Percentiles rank a stretch among this genome's conserved stretches.
Conservation (phyloP, 2,329 filamentous ascomycete species). For the Botrytis deweyae region DNA sequence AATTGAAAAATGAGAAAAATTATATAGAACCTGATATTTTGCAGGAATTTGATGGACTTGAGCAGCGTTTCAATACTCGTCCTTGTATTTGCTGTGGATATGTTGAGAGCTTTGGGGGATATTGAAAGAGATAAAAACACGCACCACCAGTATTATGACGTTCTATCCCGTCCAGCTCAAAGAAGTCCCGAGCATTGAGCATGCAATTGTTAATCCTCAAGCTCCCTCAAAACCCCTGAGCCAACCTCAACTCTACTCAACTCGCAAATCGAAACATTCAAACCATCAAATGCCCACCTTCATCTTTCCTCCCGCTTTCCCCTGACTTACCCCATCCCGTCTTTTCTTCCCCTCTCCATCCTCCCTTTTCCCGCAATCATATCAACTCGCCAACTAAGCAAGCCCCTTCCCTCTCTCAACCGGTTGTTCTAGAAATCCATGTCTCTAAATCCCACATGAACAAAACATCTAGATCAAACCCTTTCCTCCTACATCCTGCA, state of each 20-base stretch:
- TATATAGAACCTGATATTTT: neutral
- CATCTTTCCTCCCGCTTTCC: neutral
- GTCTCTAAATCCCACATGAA: too few relatives aligned
- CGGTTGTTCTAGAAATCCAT: neutral
- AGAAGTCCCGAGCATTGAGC: neutral
- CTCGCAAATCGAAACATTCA: neutral
- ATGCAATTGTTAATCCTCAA: neutral
- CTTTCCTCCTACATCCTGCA: neutral
- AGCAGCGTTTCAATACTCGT: neutral
- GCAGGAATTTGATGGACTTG: neutral
- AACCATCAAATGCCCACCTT: neutral
- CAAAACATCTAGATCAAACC: neutral
- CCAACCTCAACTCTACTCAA: neutral
- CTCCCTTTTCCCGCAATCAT: neutral
- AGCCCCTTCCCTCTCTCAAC: neutral
- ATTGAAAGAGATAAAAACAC: neutral
- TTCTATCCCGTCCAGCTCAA: neutral
- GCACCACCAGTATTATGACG: neutral
- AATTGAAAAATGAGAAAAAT: neutral
- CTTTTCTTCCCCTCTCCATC: neutral
- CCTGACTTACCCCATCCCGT: neutral
- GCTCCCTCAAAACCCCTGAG: neutral
- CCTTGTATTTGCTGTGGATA: neutral
- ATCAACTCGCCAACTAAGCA: neutral
- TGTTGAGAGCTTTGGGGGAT: neutral